Conservation (phyloP, 2,329 filamentous ascomycete genomes). For the Verticillium albo-atrum region DNA sequence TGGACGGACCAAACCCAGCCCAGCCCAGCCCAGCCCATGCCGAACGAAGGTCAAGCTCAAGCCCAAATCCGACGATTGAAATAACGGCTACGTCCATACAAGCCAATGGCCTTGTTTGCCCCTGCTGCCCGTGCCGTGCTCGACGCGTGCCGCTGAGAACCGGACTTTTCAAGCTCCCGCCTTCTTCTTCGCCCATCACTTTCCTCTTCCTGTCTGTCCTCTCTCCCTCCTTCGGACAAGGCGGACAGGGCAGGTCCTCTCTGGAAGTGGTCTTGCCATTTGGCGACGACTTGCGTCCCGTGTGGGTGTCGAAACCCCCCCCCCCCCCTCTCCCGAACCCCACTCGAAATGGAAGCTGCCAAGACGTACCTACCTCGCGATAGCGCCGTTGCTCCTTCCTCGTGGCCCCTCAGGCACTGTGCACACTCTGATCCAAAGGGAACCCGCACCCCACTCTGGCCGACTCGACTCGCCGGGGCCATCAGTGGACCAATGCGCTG, state of each 20-base stretch:
- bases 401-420: background rate
- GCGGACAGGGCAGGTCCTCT: background rate
- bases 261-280: background rate
- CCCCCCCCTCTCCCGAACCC: background rate
- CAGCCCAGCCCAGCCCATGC: background rate
- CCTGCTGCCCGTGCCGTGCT: background rate
- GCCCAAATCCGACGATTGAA: background rate
- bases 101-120: background rate
- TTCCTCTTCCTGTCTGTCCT: background rate
- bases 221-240: background rate
- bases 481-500: background rate
- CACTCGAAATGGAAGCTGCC: background rate
- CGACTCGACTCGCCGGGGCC: background rate
- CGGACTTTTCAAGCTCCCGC: background rate
- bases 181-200: background rate
- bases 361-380: background rate
- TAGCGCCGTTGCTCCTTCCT: background rate
- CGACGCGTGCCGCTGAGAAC: background rate
- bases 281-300: background rate
- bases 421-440: background rate
- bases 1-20: background rate
- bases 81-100: background rate
- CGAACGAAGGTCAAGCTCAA: background rate
- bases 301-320: background rate
- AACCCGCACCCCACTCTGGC: background rate